These are phyloP conservation scores for Miscanthus lutarioriparius DNA, from an alignment of 176 grass and related monocot species.

Conservation along the genomic window DNA sequence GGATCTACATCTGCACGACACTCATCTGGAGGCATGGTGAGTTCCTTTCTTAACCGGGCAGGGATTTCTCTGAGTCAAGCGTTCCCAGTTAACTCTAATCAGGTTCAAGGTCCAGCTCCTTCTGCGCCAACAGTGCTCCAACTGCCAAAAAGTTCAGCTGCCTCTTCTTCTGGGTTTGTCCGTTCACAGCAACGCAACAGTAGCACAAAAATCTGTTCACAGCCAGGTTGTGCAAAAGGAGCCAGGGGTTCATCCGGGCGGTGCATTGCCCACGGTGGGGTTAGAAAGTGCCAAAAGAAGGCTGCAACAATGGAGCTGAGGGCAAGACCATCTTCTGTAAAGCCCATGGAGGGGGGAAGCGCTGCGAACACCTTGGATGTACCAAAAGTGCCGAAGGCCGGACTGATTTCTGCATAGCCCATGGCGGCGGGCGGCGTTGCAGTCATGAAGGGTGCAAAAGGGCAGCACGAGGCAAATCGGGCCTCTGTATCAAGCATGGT, in stretches of 20 bases:
- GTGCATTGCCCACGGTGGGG: slow-evolving; percentile 91
- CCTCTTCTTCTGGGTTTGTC: slow-evolving; percentile 42
- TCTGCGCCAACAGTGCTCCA: slow-evolving; percentile 29
- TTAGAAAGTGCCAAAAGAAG: slow-evolving; percentile 70
- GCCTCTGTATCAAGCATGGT: slow-evolving; percentile 79
- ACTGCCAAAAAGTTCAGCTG: slow-evolving; percentile 40
- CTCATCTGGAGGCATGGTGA: slow-evolving; percentile 60
- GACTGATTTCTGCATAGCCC: slow-evolving; percentile 78
- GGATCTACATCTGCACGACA: slow-evolving; percentile 81
- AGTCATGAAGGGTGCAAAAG: slow-evolving; percentile 50
- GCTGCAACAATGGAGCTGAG: slow-evolving; percentile 86
- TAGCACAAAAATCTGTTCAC: slow-evolving; percentile 65
- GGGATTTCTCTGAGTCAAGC: slow-evolving; percentile 25
- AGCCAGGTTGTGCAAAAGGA: slow-evolving; percentile 69
- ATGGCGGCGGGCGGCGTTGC: slow-evolving; percentile 79
- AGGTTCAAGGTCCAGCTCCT: slow-evolving; percentile 11
- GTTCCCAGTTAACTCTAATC: slow-evolving; percentile 21
- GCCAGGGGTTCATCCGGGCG: slow-evolving; percentile 80
- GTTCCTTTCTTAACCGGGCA: slow-evolving; percentile 49
- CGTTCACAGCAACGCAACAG: slow-evolving; percentile 40
- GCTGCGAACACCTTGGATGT: slow-evolving; percentile 73
- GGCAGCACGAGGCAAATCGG: slow-evolving; percentile 81
- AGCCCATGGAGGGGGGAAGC: slow-evolving; percentile 76
- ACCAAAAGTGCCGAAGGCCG: slow-evolving; percentile 86
- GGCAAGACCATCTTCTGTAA: slow-evolving; percentile 89